These are phyloP conservation scores for Diaporthe sp. DNA, from an alignment of 2,329 filamentous ascomycete species.

Conservation along the genomic window DNA sequence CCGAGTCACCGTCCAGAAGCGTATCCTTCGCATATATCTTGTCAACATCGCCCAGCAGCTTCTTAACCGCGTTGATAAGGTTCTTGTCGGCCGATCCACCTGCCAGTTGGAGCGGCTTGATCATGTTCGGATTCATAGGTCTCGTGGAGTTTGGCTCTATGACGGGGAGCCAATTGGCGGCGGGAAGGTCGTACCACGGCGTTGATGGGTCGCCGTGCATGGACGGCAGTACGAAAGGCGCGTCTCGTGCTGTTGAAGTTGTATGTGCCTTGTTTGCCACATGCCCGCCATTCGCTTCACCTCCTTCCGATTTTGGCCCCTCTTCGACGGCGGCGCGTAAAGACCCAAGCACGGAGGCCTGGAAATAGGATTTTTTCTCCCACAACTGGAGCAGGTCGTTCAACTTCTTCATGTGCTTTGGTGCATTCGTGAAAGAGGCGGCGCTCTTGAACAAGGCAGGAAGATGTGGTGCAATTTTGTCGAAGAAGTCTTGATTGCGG, in stretches of 20 bases:
- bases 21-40: conserved; percentile 70
- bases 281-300: conserved; percentile 31
- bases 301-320: conserved; percentile 45
- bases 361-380: conserved; percentile 74
- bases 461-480: conserved; percentile 68
- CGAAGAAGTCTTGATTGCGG: conserved; percentile 61
- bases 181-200: conserved; percentile 85
- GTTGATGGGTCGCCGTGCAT: conserved; percentile 79
- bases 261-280: conserved; percentile 55
- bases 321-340: conserved; percentile 68
- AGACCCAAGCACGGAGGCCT: conserved; percentile 61
- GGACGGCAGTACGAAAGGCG: conserved; percentile 77
- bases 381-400: conserved; percentile 74
- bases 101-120: conserved; percentile 77
- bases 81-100: conserved; percentile 74
- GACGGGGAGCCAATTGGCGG: conserved; percentile 82
- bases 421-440: conserved; percentile 66
- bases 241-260: conserved; percentile 47
- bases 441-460: conserved; percentile 70
- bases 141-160: conserved; percentile 80
- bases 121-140: conserved; percentile 76
- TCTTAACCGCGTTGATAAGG: conserved; percentile 76
- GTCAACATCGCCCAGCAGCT: conserved; percentile 76
- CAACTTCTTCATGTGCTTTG: conserved; percentile 75
- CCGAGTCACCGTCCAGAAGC: conserved; percentile 52